Conservation (phyloP, 352 stramenopile genomes). For the Aphanomyces cochlioides region DNA sequence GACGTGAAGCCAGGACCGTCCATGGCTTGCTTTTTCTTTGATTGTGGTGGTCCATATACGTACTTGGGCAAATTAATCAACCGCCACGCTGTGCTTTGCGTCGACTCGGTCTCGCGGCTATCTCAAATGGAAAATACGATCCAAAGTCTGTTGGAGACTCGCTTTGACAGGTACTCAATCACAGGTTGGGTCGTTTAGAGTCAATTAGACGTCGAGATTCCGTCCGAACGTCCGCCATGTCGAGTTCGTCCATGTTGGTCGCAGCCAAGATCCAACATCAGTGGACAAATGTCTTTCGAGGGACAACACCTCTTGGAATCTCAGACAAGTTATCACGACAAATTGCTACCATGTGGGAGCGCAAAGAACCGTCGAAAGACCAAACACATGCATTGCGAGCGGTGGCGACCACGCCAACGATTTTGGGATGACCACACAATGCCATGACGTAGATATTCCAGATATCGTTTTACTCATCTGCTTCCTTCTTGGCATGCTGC, state of each 20-base stretch:
- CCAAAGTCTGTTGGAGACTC: conserved; percentile 6
- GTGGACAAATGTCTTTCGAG: conserved; percentile 14
- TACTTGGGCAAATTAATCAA: conserved; percentile 49
- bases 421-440: background rate
- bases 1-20: conserved; percentile 33
- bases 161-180: conserved; percentile 5
- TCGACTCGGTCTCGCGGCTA: conserved; percentile 45
- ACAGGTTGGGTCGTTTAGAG: background rate
- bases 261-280: conserved; percentile 17
- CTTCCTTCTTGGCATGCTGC: too few relatives aligned
- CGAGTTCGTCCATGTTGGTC: background rate
- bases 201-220: conserved; percentile 20
- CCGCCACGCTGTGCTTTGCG: conserved; percentile 38
- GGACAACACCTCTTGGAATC: background rate
- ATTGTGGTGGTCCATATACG: conserved; percentile 39
- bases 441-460: background rate
- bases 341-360: background rate
- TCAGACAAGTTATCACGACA: background rate
- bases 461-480: too few relatives aligned
- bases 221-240: background rate
- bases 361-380: background rate
- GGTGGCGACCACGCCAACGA: background rate
- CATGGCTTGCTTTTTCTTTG: conserved; percentile 55
- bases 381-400: background rate
- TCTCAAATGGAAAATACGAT: conserved; percentile 33